Base-by-base conservation (phyloP, 2,329 filamentous ascomycete genomes). In the Teratosphaeria zuluensis region DNA sequence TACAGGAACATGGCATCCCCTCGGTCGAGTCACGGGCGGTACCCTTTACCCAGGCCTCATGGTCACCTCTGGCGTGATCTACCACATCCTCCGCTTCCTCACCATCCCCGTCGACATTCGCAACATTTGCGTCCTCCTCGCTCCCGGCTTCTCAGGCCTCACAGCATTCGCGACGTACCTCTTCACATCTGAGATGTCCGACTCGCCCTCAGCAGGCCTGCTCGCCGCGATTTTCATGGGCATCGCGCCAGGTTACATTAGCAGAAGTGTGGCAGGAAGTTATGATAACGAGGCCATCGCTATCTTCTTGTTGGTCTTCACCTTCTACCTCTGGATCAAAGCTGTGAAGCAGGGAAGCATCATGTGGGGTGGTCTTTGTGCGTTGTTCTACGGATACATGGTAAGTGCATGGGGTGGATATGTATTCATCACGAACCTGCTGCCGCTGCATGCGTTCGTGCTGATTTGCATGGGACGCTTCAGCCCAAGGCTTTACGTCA, bases 251-350 rank as follows among this genome's bases (percentile, higher is more conserved):
- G 94, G 94, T 64, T 99, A 99, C 75, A 99, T 99, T 74, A 97
- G 92, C 65, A 85, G 94, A 75, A 97, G 92, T 58, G 94, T 99
- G 62, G 94, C 94, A 62, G 94, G 94, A 72, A 96, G 92, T 75
- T 99, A 99, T 78, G 94, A 99, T 76, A 97, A 99, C 79, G 94
- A 99, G 79, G 94, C 94, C 66, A 99, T 99, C 78, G 92, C 94
- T 70, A 99, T 99, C 73, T 99, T 99, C 81, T 81, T 99, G 67
- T 84, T 99, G 33, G 94, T 99, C 65, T 96, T 96, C 75, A 99
- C 94, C 73, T 99, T 99, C 77, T 99, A 86, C 77, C 84, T 99
- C 56, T 99, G 94, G 94, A 96, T 99, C 78, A 97, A 97, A 82
- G 90, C 94, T 21, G 82, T 99, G 66, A 99, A 99, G 81, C 84